Conservation (phyloP, 2,329 filamentous ascomycete genomes). For the Apiospora aurea region DNA sequence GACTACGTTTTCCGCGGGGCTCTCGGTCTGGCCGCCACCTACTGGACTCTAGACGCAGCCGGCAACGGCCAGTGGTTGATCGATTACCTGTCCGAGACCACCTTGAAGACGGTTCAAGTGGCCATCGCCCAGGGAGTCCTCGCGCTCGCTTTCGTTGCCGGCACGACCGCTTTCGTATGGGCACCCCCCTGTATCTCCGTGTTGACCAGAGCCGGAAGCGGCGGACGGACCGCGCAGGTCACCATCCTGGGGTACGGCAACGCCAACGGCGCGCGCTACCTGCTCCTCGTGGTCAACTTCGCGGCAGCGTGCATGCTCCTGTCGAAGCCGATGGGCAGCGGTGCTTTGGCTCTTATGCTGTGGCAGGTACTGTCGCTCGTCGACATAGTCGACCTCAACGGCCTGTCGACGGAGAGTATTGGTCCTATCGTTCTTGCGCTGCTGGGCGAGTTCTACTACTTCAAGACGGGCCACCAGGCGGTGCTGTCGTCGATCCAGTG, state of each 20-base stretch:
- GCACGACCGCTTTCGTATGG: conserved; percentile 85
- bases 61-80: conserved; percentile 85
- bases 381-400: conserved; percentile 68
- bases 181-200: conserved; percentile 85
- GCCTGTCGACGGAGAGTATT: conserved; percentile 72
- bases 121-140: conserved; percentile 82
- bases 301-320: conserved; percentile 79
- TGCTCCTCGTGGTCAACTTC: conserved; percentile 82
- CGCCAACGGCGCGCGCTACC: conserved; percentile 88
- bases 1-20: conserved; percentile 79
- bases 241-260: conserved; percentile 92
- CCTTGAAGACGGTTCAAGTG: conserved; percentile 76
- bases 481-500: conserved; percentile 89
- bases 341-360: conserved; percentile 79
- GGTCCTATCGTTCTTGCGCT: conserved; percentile 85
- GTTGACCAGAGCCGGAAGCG: conserved; percentile 54
- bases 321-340: conserved; percentile 93
- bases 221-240: conserved; percentile 60
- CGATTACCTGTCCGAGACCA: conserved; percentile 60
- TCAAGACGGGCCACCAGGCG: conserved; percentile 97
- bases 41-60: conserved; percentile 90
- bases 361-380: conserved; percentile 88
- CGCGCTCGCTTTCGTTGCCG: conserved; percentile 81
- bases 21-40: conserved; percentile 77
- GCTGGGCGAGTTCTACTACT: conserved; percentile 94